These are phyloP conservation scores for Brasilioporus rufonigricans DNA, from an alignment of 768 basidiomycete genomes.

Conservation along the genomic window DNA sequence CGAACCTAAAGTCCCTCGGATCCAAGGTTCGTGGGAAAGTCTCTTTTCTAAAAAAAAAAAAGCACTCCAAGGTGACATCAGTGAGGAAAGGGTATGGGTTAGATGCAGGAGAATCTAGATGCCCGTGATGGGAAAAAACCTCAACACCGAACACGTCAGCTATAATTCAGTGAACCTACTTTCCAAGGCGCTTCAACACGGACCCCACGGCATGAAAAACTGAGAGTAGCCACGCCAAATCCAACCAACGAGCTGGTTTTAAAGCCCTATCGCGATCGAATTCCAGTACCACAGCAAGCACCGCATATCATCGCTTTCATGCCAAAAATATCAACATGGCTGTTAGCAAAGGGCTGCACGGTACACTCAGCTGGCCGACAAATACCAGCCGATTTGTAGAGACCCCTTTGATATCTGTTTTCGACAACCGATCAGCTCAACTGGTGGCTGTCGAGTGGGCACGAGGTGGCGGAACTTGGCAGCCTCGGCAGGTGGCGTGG, in stretches of 20 bases:
- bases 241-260: not conserved
- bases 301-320: conserved; percentile 10
- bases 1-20: not conserved
- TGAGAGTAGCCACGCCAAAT: not conserved
- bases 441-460: not conserved
- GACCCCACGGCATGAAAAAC: not conserved
- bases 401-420: not conserved
- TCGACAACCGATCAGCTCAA: not conserved
- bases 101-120: not conserved
- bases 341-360: not conserved
- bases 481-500: not conserved
- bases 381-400: not conserved
- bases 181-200: not conserved
- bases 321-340: conserved; percentile 3
- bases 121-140: not conserved
- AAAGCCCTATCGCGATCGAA: not conserved
- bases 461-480: not conserved
- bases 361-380: not conserved
- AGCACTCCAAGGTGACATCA: not conserved
- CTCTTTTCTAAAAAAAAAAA: not conserved
- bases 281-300: conserved; percentile 16
- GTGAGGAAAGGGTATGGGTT: not conserved
- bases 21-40: conserved; percentile 11
- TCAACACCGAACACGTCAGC: not conserved
- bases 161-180: not conserved